Base-by-base conservation (phyloP, 1,284 basidiomycete species). In the Ceratobasidium sp. region DNA sequence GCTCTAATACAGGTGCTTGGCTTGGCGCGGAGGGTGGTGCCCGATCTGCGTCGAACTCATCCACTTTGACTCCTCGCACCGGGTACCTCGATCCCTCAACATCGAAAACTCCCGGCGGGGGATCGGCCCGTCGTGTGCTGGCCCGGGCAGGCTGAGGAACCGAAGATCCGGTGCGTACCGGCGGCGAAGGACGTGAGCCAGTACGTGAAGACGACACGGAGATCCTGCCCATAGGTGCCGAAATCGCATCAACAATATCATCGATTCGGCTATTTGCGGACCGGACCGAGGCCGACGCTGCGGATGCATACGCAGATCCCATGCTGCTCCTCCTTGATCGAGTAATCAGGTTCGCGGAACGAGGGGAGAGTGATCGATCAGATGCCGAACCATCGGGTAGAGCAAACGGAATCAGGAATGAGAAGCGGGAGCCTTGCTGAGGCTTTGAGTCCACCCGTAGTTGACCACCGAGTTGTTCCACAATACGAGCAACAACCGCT, bases 401-500 rank as follows among this genome's bases (percentile, higher is more conserved):
- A 0, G 83, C 79, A 72, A 92, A 85, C 0, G 90, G 89, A 61
- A 92, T 86, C 6, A 90, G 81, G 80, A 90, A 89, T 1, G 89
- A 89, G 81, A 94, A 93, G 4, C 85, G 83, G 48, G 89, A 91
- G n/a, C 92, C 92, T 77, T 87, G 81, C 59, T 83, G 84, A 4
- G 89, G 84, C 64, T 87, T 85, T 0, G 92, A 93, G 76, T 93
- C 90, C 1, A 93, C 92, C 3, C 92, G 88, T 12, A 95, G 84
- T 79, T 93, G 92, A 1, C 92, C 92, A 0, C 88, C 88, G 0
- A 94, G 84, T 77, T 93, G 92, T 78, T 91, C 89, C 5, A 94
- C 90, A 39, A 93, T 92, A 21, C 92, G 85, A 0, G 91, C 91
- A 3, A 93, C 92, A 6, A 94, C 89, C 12, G 93, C 92, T 8